Conservation (phyloP, 2,329 filamentous ascomycete genomes). For the Metarhizium sp. region DNA sequence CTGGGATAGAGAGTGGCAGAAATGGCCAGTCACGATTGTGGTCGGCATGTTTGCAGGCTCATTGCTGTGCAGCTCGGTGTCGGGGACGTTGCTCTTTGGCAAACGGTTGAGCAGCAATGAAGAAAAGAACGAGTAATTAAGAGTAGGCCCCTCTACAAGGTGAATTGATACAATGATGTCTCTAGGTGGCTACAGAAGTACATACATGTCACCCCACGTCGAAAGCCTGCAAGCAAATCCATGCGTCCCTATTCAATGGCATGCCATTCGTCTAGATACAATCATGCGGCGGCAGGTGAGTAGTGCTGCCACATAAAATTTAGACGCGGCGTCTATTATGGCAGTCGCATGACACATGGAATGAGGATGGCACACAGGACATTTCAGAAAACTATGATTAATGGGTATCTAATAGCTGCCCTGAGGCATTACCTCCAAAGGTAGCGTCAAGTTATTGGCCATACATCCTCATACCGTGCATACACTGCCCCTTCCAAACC, state of each 20-base stretch:
- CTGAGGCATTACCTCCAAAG: background rate
- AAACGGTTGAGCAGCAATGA: conserved; percentile 25
- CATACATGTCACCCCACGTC: no score
- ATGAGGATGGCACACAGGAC: no score
- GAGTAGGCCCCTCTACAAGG: background rate
- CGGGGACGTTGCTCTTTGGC: conserved; percentile 40
- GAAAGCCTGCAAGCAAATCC: background rate
- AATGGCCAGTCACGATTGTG: conserved; percentile 89
- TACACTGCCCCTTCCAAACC: background rate
- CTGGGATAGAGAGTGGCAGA: conserved; percentile 99
- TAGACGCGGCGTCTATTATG: no score
- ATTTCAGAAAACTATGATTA: background rate
- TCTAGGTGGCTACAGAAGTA: background rate
- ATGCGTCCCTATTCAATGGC: no score
- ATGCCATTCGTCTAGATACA: no score
- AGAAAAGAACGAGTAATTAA: conserved; percentile 19
- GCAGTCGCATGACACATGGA: no score
- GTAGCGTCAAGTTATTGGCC: background rate
- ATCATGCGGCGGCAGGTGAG: no score
- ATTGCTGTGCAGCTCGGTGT: conserved; percentile 56
- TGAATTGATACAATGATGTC: background rate
- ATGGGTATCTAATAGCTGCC: conserved; percentile 3
- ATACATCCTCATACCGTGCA: background rate
- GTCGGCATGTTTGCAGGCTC: conserved; percentile 75
- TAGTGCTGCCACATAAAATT: no score